These are phyloP conservation scores for Cercospora zeae-maydis DNA, from an alignment of 2,329 filamentous ascomycete genomes.

Conservation along the genomic window DNA sequence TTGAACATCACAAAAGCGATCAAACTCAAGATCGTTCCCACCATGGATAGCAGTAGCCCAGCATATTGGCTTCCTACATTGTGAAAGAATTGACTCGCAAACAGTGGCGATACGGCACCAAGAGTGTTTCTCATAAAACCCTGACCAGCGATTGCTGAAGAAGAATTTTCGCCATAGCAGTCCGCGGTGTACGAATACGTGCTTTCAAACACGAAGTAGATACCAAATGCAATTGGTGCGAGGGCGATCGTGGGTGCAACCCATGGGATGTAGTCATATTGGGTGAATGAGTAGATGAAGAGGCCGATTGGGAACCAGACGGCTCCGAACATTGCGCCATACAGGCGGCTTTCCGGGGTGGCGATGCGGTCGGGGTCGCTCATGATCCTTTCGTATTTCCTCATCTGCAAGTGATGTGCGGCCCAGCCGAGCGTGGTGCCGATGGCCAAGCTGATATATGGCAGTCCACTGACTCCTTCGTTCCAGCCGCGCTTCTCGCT, in stretches of 20 bases:
- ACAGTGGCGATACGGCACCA: conserved; percentile 52
- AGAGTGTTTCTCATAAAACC: conserved; percentile 53
- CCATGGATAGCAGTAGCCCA: conserved; percentile 48
- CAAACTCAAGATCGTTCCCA: conserved; percentile 44
- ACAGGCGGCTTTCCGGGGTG: conserved; percentile 48
- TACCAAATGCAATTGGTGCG: conserved; percentile 51
- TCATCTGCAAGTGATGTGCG: conserved; percentile 51
- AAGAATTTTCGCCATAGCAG: conserved; percentile 50
- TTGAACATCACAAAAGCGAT: conserved; percentile 41
- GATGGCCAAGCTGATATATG: conserved; percentile 51
- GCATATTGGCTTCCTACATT: conserved; percentile 54
- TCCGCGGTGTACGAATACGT: conserved; percentile 52
- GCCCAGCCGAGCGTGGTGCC: conserved; percentile 49
- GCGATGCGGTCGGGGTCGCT: conserved; percentile 37
- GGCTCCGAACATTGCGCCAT: conserved; percentile 49
- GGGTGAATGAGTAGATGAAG: conserved; percentile 55
- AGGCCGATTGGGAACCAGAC: conserved; percentile 49
- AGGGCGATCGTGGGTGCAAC: conserved; percentile 50
- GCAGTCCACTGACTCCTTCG: conserved; percentile 49
- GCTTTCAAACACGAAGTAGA: conserved; percentile 51
- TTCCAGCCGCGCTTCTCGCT: conserved; percentile 52
- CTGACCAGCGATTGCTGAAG: conserved; percentile 49
- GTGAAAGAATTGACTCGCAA: conserved; percentile 52
- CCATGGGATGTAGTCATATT: conserved; percentile 50
- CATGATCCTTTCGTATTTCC: conserved; percentile 47